Evolutionary conservation across 495 filamentous ascomycete species (phyloP).

Genomic region (Podospora comata): DNA sequence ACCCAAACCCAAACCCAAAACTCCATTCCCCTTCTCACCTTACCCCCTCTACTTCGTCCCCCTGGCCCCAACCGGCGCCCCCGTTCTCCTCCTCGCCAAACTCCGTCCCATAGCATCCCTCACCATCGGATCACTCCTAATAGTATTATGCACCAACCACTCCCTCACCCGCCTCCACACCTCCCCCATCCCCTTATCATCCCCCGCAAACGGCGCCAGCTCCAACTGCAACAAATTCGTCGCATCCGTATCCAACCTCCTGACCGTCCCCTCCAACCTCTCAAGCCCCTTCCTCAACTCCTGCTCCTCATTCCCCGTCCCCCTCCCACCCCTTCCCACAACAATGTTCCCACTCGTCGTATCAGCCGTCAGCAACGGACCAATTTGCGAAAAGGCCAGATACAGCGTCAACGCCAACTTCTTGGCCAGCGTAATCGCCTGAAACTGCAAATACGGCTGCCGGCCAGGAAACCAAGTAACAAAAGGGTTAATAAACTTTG

Average conservation of each 20-base stretch:
- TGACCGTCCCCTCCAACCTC: constrained; percentile 52
- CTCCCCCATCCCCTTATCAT: constrained; percentile 56
- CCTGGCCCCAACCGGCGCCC: constrained; percentile 54
- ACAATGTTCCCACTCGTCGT: constrained; percentile 30
- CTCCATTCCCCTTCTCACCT: background rate
- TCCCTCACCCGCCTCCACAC: constrained; percentile 68
- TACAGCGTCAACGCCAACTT: constrained; percentile 76
- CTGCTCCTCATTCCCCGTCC: constrained; percentile 32
- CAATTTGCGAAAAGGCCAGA: constrained; percentile 86
- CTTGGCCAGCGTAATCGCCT: constrained; percentile 72
- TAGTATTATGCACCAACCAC: constrained; percentile 72
- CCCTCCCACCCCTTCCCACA: constrained; percentile 26
- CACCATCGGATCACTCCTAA: constrained; percentile 70
- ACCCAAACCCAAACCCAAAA: too few species aligned
- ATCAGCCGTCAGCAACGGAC: constrained; percentile 54
- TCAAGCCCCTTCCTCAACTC: constrained; percentile 50
- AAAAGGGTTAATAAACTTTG: constrained; percentile 61
- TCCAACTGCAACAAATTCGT: constrained; percentile 69
- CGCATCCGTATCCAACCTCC: constrained; percentile 62
- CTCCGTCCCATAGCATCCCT: constrained; percentile 66
- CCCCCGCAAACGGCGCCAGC: constrained; percentile 75
- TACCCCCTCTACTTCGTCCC: constrained; percentile 43
- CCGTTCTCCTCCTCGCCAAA: constrained; percentile 54
- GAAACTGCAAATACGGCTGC: constrained; percentile 79
- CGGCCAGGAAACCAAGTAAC: constrained; percentile 40